Evolutionary conservation across 768 basidiomycete species (phyloP).

Genomic region (Strobilomyces confusus): DNA sequence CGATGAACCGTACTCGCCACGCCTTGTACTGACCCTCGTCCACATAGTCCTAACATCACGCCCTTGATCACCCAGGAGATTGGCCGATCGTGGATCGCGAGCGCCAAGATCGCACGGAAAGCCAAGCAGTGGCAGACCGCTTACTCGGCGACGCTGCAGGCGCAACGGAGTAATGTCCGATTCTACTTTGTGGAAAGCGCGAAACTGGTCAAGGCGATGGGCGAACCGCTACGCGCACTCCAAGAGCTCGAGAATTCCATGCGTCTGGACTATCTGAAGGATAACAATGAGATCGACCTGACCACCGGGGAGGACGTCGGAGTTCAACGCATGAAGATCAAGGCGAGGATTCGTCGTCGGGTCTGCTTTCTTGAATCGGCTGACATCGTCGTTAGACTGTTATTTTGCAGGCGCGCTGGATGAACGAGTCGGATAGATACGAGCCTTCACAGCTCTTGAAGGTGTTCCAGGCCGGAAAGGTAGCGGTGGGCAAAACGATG

Average conservation of each 20-base stretch:
- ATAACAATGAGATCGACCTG: conserved; percentile 49
- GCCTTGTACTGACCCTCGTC: conserved; percentile 8
- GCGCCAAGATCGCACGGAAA: conserved; percentile 94
- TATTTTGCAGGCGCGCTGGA: conserved; percentile 85
- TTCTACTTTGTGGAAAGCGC: conserved; percentile 89
- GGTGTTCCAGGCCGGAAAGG: conserved; percentile 47
- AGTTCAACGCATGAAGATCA: conserved; percentile 57
- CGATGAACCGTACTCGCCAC: conserved; percentile 14
- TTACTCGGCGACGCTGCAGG: conserved; percentile 92
- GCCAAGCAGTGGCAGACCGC: conserved; percentile 95
- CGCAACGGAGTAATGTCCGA: conserved; percentile 62
- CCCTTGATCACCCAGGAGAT: conserved; percentile 53
- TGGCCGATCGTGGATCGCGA: conserved; percentile 84
- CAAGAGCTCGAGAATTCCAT: conserved; percentile 81
- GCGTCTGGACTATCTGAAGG: conserved; percentile 47
- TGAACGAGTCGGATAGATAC: conserved; percentile 83
- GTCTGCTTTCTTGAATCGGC: not conserved
- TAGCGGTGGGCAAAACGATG: conserved; percentile 50
- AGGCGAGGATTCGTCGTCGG: conserved; percentile 43
- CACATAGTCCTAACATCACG: conserved; percentile 22
- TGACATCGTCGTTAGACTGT: conserved; percentile 49
- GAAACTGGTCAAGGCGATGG: conserved; percentile 75
- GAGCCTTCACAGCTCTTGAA: conserved; percentile 59
- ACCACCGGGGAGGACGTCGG: conserved; percentile 49
- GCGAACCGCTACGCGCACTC: conserved; percentile 80